These are phyloP conservation scores for Ascochyta koolunga DNA, from an alignment of 2,329 filamentous ascomycete species.

Conservation along the genomic window DNA sequence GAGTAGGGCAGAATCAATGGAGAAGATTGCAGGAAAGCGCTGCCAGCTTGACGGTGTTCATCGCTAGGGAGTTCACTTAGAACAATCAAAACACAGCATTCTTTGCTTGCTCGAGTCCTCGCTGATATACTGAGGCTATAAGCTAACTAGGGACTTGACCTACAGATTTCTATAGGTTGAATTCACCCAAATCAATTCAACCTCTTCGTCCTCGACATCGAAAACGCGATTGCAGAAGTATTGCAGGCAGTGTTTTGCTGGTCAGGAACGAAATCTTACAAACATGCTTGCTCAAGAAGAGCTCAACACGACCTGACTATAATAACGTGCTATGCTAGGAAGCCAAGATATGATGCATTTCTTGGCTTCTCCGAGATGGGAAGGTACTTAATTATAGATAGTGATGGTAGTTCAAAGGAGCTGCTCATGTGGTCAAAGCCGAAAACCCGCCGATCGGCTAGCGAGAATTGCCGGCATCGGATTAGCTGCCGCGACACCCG, in stretches of 20 bases:
- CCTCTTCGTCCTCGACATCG: too few species aligned
- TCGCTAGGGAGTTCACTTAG: too few species aligned
- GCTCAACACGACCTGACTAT: too few species aligned
- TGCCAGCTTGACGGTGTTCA: too few species aligned
- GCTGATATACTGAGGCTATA: background rate
- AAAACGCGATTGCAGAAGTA: too few species aligned
- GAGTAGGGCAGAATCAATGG: too few species aligned
- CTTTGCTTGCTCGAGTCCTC: too few species aligned
- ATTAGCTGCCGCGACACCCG: background rate
- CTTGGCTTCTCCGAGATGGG: background rate
- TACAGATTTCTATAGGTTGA: background rate
- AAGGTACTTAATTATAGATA: background rate
- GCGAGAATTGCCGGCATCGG: background rate
- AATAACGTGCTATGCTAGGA: background rate
- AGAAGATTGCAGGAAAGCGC: too few species aligned
- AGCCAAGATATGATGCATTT: background rate
- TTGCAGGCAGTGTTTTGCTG: too few species aligned
- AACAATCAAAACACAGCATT: too few species aligned
- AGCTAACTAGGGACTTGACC: background rate
- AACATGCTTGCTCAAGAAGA: background rate
- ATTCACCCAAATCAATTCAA: too few species aligned
- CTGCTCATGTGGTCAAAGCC: background rate
- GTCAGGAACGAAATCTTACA: too few species aligned
- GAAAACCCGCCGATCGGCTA: background rate
- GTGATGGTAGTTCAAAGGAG: background rate